Evolutionary conservation across 257 asterid genomes (phyloP), one percentile per base, ranked within the genome.

Genomic region (Plectranthus barbatus): DNA sequence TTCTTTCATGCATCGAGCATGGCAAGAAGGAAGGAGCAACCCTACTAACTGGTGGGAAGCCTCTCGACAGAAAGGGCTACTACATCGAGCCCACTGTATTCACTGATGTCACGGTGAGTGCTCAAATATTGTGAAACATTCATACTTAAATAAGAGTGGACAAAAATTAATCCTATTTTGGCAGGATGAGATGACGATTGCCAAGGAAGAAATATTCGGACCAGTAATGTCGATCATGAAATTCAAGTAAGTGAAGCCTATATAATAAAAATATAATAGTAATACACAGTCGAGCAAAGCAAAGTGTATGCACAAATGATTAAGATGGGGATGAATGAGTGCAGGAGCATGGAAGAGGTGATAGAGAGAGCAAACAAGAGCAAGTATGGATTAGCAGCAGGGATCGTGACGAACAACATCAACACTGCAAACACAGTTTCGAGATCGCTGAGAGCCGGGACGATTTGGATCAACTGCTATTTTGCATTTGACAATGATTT

Each of bases 361-460:
- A 88, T 88, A 45, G 76, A 80, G 82, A 74, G 92, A 36, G 96
- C 90, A 0, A 86, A 88, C 42, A 66, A 69, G 24, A 74, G 84
- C 3, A 82, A 72, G 42, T 88, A 88, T 8, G 96, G 96, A 69
- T 20, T 88, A 12, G 95, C 96, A 12, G 95, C 95, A 0, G 95
- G 96, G 17, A 29, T 88, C 0, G 82, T 88, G 96, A 88, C 96
- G 0, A 86, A 86, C 26, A 60, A 88, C 76, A 62, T 86, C 52
- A 83, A 88, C 81, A 69, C 58, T 12, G 95, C 95, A 1, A 88
- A 88, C 79, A 88, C 95, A 3, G 95, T 88, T 9, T 79, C 96
- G 10, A 78, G 95, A 64, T 86, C 96, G 9, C 33, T 88, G 13
- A 68, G 75, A 7, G 84, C 95, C 0, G 96, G 96, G 1, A 37